Conservation (phyloP, 805 yeast species). For the Candida gorgasii region DNA sequence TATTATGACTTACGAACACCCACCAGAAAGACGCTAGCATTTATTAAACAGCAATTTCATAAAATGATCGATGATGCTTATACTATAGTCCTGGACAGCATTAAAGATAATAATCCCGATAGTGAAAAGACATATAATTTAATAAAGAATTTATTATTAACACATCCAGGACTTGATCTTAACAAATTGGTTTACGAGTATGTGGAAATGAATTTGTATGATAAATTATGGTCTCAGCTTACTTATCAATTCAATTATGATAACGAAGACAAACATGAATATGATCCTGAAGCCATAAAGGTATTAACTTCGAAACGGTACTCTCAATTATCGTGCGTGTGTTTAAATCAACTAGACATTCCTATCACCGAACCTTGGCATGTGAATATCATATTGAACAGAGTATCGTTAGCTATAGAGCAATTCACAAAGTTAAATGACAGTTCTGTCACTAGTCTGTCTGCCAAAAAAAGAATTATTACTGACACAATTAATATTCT, state of each 20-base stretch:
- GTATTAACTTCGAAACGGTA: constrained; percentile 33
- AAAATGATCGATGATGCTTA: constrained; percentile 36
- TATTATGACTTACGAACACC: constrained; percentile 31
- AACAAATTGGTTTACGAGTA: constrained; percentile 63
- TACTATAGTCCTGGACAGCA: constrained; percentile 38
- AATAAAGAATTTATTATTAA: constrained; percentile 28
- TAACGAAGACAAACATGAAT: constrained; percentile 21
- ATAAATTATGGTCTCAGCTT: constrained; percentile 60
- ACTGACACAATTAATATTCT: constrained; percentile 53
- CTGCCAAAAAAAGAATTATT: constrained; percentile 49
- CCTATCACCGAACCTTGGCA: constrained; percentile 43
- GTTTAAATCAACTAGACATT: constrained; percentile 53
- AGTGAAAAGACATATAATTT: constrained; percentile 35
- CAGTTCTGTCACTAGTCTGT: constrained; percentile 38
- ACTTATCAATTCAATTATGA: constrained; percentile 33
- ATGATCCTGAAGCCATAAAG: constrained; percentile 27
- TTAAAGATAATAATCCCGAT: constrained; percentile 33
- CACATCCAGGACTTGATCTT: constrained; percentile 46
- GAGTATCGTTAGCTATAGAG: constrained; percentile 51
- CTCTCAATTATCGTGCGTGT: constrained; percentile 36
- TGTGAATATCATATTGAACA: constrained; percentile 33
- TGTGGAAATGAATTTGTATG: constrained; percentile 68
- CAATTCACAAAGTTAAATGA: constrained; percentile 52
- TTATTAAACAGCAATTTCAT: constrained; percentile 32
- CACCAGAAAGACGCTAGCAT: constrained; percentile 25